phyloP scores from a whole-genome alignment of 768 basidiomycete genomes.

The Suillus weaverae region DNA sequence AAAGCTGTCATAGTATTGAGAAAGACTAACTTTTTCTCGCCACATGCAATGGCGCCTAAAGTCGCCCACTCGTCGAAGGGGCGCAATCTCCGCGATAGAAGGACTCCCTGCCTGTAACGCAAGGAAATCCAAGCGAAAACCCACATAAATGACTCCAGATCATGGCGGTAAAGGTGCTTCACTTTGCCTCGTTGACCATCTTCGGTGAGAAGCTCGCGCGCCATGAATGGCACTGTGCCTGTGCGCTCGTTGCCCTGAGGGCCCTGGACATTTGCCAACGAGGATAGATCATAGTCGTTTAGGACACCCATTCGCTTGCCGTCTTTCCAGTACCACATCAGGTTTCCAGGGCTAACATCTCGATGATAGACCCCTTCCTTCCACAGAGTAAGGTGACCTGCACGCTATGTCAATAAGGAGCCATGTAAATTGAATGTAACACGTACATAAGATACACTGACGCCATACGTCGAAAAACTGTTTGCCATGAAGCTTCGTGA shows the following conservation, averaged over 20 bases:
- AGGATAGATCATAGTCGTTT: conserved; percentile 12
- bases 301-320: conserved; percentile 13
- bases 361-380: neutral
- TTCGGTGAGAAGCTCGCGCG: neutral
- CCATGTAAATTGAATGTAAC: neutral
- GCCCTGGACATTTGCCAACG: neutral
- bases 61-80: too few relatives aligned
- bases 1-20: too few relatives aligned
- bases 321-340: conserved; percentile 12
- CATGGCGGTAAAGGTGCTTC: neutral
- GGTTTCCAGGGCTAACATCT: conserved; percentile 13
- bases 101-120: too few relatives aligned
- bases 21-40: too few relatives aligned
- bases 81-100: too few relatives aligned
- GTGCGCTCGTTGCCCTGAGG: neutral
- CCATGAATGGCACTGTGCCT: neutral
- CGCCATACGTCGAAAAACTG: too few relatives aligned
- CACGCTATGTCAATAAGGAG: neutral
- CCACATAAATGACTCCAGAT: neutral
- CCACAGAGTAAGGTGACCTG: neutral
- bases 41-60: too few relatives aligned
- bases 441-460: too few relatives aligned
- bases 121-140: too few relatives aligned
- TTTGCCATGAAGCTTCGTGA: too few relatives aligned
- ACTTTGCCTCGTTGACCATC: neutral